Evolutionary conservation across 495 filamentous ascomycete genomes (phyloP).

Genomic region (Aspergillus sclerotioniger): DNA sequence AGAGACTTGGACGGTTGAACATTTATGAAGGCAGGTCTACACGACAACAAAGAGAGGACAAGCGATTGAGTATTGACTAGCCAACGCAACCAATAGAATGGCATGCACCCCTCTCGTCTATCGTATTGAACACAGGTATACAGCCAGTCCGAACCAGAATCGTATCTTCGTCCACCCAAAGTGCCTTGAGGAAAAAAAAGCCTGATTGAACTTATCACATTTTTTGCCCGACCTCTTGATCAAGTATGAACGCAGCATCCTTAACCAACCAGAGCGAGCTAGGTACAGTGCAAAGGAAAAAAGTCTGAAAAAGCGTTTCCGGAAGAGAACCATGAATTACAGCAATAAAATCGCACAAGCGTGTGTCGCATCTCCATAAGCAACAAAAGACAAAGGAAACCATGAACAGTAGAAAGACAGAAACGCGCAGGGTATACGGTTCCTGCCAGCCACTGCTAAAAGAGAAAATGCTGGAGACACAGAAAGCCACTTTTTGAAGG

Average conservation of each 20-base stretch:
- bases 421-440: conserved; percentile 9
- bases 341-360: conserved; percentile 44
- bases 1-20: too few relatives aligned
- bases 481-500: conserved; percentile 50
- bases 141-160: conserved; percentile 30
- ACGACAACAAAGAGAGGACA: too few relatives aligned
- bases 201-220: conserved; percentile 43
- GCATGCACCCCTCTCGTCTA: conserved; percentile 36
- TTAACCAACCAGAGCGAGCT: conserved; percentile 45
- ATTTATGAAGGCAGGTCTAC: not conserved
- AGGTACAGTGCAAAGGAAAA: conserved; percentile 32
- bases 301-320: conserved; percentile 24
- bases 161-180: conserved; percentile 27
- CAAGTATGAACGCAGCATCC: conserved; percentile 40
- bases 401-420: conserved; percentile 25
- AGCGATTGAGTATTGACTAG: too few relatives aligned
- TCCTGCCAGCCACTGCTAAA: conserved; percentile 26
- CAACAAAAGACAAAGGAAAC: conserved; percentile 41
- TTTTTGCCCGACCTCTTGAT: conserved; percentile 45
- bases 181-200: conserved; percentile 22
- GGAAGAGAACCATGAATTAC: conserved; percentile 40
- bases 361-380: conserved; percentile 43
- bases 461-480: conserved; percentile 39
- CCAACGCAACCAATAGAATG: conserved; percentile 26
- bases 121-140: conserved; percentile 31